These are phyloP conservation scores for Colletotrichum zoysiae DNA, from an alignment of 2,329 filamentous ascomycete species.

Conservation along the genomic window DNA sequence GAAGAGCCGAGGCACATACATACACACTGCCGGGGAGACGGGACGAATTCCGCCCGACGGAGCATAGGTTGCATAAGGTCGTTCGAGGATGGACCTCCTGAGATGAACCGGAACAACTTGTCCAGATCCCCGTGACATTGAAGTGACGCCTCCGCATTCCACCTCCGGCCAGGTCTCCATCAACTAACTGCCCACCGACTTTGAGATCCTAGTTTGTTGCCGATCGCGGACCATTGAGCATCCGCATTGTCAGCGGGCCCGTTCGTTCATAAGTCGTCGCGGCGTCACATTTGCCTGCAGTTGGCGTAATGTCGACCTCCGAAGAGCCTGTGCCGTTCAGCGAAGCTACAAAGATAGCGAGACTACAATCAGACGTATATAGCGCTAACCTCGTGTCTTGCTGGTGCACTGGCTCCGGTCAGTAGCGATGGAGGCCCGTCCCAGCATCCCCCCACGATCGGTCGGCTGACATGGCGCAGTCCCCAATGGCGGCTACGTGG, in stretches of 20 bases:
- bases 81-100: not conserved
- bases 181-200: not conserved
- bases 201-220: not conserved
- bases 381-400: constrained; percentile 43
- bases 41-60: constrained; percentile 4
- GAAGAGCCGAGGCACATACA: constrained; percentile 4
- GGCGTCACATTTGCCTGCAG: not conserved
- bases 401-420: constrained; percentile 47
- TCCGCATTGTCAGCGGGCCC: not conserved
- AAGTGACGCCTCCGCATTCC: not conserved
- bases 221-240: too few relatives aligned
- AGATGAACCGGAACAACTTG: constrained; percentile 3
- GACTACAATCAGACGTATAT: constrained; percentile 45
- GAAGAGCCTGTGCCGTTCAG: constrained; percentile 41
- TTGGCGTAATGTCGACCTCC: constrained; percentile 11
- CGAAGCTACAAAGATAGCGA: constrained; percentile 43
- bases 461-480: constrained; percentile 46
- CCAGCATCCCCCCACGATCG: not conserved
- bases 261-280: not conserved
- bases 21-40: not conserved
- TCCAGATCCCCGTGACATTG: constrained; percentile 5
- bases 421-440: not conserved
- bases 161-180: not conserved
- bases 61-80: not conserved
- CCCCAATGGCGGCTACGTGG: constrained; percentile 62